phyloP scores from a whole-genome alignment of 2,329 filamentous ascomycete species.

The Pseudopyrenochaeta lycopersici region DNA sequence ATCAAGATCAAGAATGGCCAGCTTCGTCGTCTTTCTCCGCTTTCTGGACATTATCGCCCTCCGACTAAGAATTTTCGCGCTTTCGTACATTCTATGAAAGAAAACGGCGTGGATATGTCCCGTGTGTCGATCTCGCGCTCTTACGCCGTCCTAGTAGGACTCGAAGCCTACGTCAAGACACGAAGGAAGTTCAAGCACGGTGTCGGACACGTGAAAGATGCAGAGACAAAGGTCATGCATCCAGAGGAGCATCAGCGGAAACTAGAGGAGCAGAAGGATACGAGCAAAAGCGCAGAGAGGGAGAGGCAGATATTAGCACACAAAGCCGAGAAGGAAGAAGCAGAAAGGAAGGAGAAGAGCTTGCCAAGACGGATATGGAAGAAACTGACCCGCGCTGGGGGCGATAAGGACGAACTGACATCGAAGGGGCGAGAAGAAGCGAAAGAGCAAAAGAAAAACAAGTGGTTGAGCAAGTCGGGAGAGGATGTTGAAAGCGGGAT shows the following conservation, averaged over 20 bases:
- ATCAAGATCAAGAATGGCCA: constrained; percentile 86
- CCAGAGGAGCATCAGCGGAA: constrained; percentile 65
- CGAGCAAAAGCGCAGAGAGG: constrained; percentile 68
- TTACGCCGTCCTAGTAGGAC: constrained; percentile 81
- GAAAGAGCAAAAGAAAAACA: constrained; percentile 35
- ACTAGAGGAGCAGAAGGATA: constrained; percentile 62
- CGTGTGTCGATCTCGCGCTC: constrained; percentile 81
- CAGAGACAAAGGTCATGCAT: constrained; percentile 67
- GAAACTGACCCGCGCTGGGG: constrained; percentile 27
- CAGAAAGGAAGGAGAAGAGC: constrained; percentile 47
- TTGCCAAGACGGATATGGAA: constrained; percentile 42
- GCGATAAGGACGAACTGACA: constrained; percentile 25
- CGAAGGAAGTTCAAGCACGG: constrained; percentile 69
- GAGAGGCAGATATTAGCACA: constrained; percentile 62
- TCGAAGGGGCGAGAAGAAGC: constrained; percentile 28
- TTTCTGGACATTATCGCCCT: constrained; percentile 82
- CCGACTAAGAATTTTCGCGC: constrained; percentile 83
- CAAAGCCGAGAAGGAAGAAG: constrained; percentile 57
- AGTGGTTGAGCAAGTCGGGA: constrained; percentile 40
- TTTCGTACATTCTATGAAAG: constrained; percentile 77
- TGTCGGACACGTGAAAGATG: constrained; percentile 60
- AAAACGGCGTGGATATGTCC: constrained; percentile 79
- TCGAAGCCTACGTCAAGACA: constrained; percentile 80
- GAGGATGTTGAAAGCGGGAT: constrained; percentile 49
- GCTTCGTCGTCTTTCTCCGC: constrained; percentile 74